Evolutionary conservation across 371 early-diverging fungal species (phyloP), one percentile per base, ranked within the genome.

Genomic region (Massospora cicadina): DNA sequence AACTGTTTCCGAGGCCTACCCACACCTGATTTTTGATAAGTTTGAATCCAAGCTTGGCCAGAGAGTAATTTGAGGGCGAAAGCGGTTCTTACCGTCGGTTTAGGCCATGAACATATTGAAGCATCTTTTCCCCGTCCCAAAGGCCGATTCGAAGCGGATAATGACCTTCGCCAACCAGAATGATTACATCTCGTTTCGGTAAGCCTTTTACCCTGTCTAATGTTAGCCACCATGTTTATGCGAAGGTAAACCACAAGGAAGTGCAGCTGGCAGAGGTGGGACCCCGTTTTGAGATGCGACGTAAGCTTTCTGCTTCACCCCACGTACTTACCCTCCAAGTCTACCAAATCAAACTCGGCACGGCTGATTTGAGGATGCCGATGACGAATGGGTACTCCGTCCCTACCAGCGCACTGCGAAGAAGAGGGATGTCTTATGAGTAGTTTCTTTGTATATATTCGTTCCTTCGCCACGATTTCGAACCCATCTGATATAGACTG

Each of bases 371-470:
- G 70, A 77, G 55, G 92, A 95, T 55, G 98, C 98, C 33, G 98
- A 98, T 71, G 88, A 86, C 28, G 98, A 98, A 78, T 98, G 97
- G 95, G 96, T 92, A 21, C 79, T 93, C 68, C 79, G 95, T 69
- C 92, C 95, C 33, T 98, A 90, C 76, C 89, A 91, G 62, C 82
- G 93, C 72, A 96, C 98, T 12, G 89, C 98, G 25, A 88, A 86
- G 74, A 98, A 93, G 77, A 76, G 92, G 65, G 81, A 84, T 56
- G 79, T 84, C 32, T 73, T 93, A 61, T 92, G 77, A 73, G 30
- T 32, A 10, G 43, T 5, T 43, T 17, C 43, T 43, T 43, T 43
- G 43, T 43, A 43, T 43, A 43, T 43, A 43, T 10, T 43, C 43
- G 10, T 10, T 17, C 5, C 10, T 10, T 17, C 5, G 43, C 17